Conservation (phyloP, 345 rosid species). For the Citrus trifoliata region DNA sequence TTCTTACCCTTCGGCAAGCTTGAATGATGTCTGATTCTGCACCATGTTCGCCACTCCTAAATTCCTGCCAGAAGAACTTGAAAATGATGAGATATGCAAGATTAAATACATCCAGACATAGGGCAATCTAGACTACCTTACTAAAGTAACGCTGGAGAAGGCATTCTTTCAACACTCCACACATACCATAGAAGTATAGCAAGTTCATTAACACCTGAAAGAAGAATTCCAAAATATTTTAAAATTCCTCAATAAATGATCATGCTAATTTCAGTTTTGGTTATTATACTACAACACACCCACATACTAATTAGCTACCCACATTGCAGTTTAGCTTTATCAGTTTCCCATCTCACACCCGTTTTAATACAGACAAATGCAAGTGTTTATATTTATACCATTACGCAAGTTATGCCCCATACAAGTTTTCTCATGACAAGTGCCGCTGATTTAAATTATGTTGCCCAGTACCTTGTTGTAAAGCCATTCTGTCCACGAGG, state of each 20-base stretch:
- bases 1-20: slow-evolving; percentile 49
- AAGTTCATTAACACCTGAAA: slow-evolving; percentile 56
- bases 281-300: not conserved
- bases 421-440: not conserved
- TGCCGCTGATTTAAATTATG: not conserved
- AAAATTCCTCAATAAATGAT: not conserved
- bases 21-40: slow-evolving; percentile 45
- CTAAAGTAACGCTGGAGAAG: slow-evolving; percentile 71
- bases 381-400: not conserved
- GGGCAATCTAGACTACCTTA: slow-evolving; percentile 34
- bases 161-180: slow-evolving; percentile 56
- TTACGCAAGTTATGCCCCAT: not conserved
- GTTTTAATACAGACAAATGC: not conserved
- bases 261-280: not conserved
- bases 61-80: slow-evolving; percentile 35
- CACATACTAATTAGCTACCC: not conserved
- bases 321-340: not conserved
- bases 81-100: not conserved
- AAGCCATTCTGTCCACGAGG: slow-evolving; percentile 72
- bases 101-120: not conserved
- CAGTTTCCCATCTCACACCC: not conserved
- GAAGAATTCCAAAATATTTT: not conserved
- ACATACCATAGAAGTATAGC: slow-evolving; percentile 67
- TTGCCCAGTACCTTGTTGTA: slow-evolving; percentile 52
- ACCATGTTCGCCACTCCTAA: slow-evolving; percentile 36